These are phyloP conservation scores for Xylaria digitata DNA, from an alignment of 2,329 filamentous ascomycete species.

Conservation along the genomic window DNA sequence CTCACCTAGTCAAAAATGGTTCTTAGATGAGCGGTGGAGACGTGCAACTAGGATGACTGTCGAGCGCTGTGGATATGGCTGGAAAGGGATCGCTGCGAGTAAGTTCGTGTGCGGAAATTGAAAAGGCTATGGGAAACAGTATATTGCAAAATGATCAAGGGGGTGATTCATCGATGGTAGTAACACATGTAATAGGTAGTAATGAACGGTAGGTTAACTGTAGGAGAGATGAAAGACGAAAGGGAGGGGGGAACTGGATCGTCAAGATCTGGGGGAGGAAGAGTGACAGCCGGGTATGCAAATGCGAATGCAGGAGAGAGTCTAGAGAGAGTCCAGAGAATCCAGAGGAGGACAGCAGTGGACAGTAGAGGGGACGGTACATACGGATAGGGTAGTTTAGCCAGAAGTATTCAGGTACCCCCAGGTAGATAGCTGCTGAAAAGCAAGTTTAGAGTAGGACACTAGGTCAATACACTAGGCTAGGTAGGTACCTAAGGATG, in stretches of 20 bases:
- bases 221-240: slow-evolving; percentile 35
- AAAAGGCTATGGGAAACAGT: slow-evolving; percentile 12
- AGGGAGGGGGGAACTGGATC: slow-evolving; percentile 42
- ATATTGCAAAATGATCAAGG: slow-evolving; percentile 16
- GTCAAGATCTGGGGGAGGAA: slow-evolving; percentile 38
- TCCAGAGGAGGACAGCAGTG: too few relatives aligned
- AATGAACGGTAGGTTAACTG: slow-evolving; percentile 28
- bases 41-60: slow-evolving; percentile 49
- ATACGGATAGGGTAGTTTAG: slow-evolving; percentile 6
- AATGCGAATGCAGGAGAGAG: slow-evolving; percentile 27
- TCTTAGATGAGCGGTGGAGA: slow-evolving; percentile 51
- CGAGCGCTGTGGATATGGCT: slow-evolving; percentile 44
- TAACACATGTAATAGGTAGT: slow-evolving; percentile 24
- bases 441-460: slow-evolving; percentile 22
- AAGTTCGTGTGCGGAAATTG: slow-evolving; percentile 21
- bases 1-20: slow-evolving; percentile 44
- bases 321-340: slow-evolving; percentile 6
- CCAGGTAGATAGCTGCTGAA: background rate
- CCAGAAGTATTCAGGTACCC: too few relatives aligned
- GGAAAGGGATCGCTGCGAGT: slow-evolving; percentile 22
- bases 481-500: background rate
- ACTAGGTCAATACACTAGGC: slow-evolving; percentile 7
- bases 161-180: slow-evolving; percentile 3
- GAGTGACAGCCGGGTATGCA: slow-evolving; percentile 35
- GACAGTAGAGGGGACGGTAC: slow-evolving; percentile 4